Conservation (phyloP, 2,329 filamentous ascomycete genomes). For the Escovopsis weberi region DNA sequence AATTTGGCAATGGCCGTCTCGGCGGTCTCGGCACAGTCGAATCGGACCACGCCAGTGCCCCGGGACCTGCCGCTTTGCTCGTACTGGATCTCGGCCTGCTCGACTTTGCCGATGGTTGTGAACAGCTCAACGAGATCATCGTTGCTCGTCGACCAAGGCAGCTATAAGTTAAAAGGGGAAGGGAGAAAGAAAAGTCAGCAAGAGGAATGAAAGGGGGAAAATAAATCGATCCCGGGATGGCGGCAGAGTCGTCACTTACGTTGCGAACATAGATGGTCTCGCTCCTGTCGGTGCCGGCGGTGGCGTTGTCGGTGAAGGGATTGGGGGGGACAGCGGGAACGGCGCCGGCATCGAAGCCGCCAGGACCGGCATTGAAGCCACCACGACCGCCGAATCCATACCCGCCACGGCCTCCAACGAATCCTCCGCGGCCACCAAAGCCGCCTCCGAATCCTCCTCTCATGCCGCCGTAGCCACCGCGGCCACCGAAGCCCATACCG, state of each 20-base stretch:
- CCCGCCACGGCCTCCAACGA: conserved; percentile 27
- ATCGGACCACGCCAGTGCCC: conserved; percentile 92
- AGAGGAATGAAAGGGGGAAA: not conserved
- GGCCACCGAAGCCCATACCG: conserved; percentile 37
- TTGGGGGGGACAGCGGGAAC: conserved; percentile 50
- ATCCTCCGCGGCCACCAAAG: conserved; percentile 35
- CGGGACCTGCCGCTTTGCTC: conserved; percentile 91
- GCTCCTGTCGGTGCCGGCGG: conserved; percentile 69
- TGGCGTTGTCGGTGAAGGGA: conserved; percentile 86
- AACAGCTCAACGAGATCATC: conserved; percentile 94
- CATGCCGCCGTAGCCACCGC: conserved; percentile 45
- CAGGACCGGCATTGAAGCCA: conserved; percentile 29
- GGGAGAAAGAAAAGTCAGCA: not conserved
- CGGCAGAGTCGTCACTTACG: conserved; percentile 40
- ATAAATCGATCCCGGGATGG: not conserved
- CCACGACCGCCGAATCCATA: conserved; percentile 25
- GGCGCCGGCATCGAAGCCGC: conserved; percentile 33
- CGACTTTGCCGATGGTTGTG: conserved; percentile 93
- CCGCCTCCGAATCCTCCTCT: conserved; percentile 44
- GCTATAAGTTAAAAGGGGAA: conserved; percentile 31
- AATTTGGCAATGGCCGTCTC: conserved; percentile 95
- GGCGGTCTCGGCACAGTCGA: conserved; percentile 68
- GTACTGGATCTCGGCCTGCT: conserved; percentile 98
- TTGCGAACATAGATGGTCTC: conserved; percentile 92
- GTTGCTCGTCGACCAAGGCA: conserved; percentile 98